phyloP scores from a whole-genome alignment of 768 basidiomycete species.

The Amanita rubescens region DNA sequence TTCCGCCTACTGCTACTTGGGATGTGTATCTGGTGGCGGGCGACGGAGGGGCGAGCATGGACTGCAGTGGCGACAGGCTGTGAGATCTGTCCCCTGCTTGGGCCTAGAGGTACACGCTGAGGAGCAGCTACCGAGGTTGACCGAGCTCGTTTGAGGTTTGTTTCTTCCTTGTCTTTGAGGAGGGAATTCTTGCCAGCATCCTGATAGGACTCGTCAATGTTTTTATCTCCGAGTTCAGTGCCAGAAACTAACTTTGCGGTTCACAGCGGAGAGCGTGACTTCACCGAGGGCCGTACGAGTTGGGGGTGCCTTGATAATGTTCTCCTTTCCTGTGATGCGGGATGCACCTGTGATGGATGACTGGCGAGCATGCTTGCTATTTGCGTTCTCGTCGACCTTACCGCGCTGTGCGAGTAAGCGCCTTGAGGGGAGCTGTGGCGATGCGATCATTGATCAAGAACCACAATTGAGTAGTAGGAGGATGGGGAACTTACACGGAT shows the following conservation, averaged over 20 bases:
- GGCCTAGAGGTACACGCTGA: conserved; percentile 66
- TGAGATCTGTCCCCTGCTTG: conserved; percentile 38
- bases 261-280: conserved; percentile 71
- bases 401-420: conserved; percentile 57
- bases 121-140: conserved; percentile 56
- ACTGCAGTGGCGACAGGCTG: conserved; percentile 31
- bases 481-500: conserved; percentile 40
- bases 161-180: conserved; percentile 66
- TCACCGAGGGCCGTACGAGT: conserved; percentile 74
- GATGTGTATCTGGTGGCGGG: conserved; percentile 24
- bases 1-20: conserved; percentile 26
- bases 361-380: conserved; percentile 59
- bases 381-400: conserved; percentile 76
- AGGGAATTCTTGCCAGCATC: conserved; percentile 39
- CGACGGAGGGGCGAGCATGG: conserved; percentile 28
- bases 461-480: not conserved
- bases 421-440: conserved; percentile 55
- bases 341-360: conserved; percentile 43
- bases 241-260: conserved; percentile 54
- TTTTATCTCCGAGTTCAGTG: not conserved
- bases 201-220: conserved; percentile 20
- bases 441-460: conserved; percentile 1
- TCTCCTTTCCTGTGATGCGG: conserved; percentile 44
- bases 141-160: conserved; percentile 55
- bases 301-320: conserved; percentile 45